These are phyloP conservation scores for Thozetella sp. DNA, from an alignment of 495 filamentous ascomycete species.

Conservation along the genomic window DNA sequence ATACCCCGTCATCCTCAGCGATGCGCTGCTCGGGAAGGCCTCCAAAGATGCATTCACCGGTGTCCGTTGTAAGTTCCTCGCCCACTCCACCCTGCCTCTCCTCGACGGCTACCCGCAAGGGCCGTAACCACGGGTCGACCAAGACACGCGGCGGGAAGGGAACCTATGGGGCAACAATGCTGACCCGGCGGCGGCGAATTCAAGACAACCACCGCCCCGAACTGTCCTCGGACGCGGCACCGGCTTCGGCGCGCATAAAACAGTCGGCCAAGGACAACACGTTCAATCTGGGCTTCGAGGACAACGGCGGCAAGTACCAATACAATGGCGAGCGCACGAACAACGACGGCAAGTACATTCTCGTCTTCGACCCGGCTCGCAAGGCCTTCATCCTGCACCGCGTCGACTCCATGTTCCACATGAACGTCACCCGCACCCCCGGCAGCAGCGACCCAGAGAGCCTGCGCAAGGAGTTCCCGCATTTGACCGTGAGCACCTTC, in stretches of 20 bases:
- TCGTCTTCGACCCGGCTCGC: conserved; percentile 54
- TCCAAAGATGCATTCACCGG: conserved; percentile 54
- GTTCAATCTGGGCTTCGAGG: conserved; percentile 47
- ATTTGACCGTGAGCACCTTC: conserved; percentile 24
- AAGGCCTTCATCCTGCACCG: conserved; percentile 58
- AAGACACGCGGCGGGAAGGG: conserved; percentile 4
- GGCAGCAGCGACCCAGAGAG: conserved; percentile 34
- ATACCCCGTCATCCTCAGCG: conserved; percentile 58
- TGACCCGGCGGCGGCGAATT: conserved; percentile 3
- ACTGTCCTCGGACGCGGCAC: conserved; percentile 42
- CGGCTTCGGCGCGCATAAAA: conserved; percentile 45
- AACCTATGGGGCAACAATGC: conserved; percentile 7
- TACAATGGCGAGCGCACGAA: conserved; percentile 49
- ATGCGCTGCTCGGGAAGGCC: conserved; percentile 51
- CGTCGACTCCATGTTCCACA: conserved; percentile 60
- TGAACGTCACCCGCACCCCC: conserved; percentile 53
- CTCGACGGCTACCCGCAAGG: background rate
- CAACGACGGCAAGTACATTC: conserved; percentile 51
- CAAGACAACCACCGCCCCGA: conserved; percentile 57
- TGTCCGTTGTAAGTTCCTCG: conserved; percentile 45
- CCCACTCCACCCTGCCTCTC: background rate
- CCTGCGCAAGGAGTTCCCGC: conserved; percentile 41
- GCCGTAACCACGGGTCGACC: background rate
- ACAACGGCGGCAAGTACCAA: conserved; percentile 47
- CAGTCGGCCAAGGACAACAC: conserved; percentile 39